phyloP scores from a whole-genome alignment of 2,329 filamentous ascomycete species.

The Metarhizium sp. region DNA sequence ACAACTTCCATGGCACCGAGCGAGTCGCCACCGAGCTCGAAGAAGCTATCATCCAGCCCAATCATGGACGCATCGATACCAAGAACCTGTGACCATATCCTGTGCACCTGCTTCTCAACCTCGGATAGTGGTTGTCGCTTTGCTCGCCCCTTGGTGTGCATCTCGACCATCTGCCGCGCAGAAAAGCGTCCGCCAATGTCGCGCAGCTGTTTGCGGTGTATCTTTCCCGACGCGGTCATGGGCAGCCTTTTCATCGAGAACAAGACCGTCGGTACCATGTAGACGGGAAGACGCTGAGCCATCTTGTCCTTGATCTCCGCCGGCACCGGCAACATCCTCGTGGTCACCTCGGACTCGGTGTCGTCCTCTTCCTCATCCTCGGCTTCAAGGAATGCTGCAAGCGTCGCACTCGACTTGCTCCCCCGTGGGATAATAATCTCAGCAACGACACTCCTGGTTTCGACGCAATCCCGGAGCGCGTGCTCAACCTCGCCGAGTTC shows the following conservation, averaged over 20 bases:
- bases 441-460: background rate
- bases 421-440: background rate
- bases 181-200: slow-evolving; percentile 18
- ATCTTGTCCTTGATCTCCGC: too few species aligned
- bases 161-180: background rate
- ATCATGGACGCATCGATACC: slow-evolving; percentile 13
- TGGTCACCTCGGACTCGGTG: too few species aligned
- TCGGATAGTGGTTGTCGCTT: background rate
- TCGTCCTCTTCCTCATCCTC: too few species aligned
- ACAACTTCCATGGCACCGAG: slow-evolving; percentile 16
- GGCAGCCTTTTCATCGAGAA: slow-evolving; percentile 31
- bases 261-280: slow-evolving; percentile 33
- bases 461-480: too few species aligned
- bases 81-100: slow-evolving; percentile 24
- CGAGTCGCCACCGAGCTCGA: slow-evolving; percentile 21
- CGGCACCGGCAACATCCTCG: too few species aligned
- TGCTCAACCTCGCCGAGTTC: slow-evolving; percentile 7
- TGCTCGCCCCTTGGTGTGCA: background rate
- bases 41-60: slow-evolving; percentile 14
- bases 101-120: background rate
- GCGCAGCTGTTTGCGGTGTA: slow-evolving; percentile 31
- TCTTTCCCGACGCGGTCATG: slow-evolving; percentile 32
- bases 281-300: slow-evolving; percentile 17
- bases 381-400: too few species aligned
- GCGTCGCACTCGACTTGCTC: too few species aligned